Evolutionary conservation across 129 eudicot species (phyloP), one percentile per base, ranked within the genome.

Genomic region (Artemisia tridentata): DNA sequence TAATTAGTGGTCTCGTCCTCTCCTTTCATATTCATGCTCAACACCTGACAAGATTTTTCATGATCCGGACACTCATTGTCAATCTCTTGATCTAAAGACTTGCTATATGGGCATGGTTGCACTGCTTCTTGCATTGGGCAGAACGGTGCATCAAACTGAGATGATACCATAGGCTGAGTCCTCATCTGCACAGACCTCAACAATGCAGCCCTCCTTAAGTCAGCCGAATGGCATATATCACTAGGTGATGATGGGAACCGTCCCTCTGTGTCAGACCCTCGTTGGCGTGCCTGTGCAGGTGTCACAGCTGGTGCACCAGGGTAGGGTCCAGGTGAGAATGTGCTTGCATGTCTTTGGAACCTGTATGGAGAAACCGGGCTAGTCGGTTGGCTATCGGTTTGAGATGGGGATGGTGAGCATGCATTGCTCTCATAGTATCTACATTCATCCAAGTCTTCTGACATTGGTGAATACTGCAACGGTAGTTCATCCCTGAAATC

Each of bases 221-320:
- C 98, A 7, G 97, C 97, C 0, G 98, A 85, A 87, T 93, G 98
- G 80, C 98, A 93, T 73, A 89, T 89, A 69, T 89, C 98, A 65
- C 97, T 93, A 6, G 97, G 98, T 10, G 97, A 89, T 16, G 98
- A 89, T 16, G 97, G 98, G 71, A 93, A 93, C 27, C 96, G 84
- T 13, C 96, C 92, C 80, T 92, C 95, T 15, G 88, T 67, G 41
- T 92, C 98, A 3, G 90, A 82, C 65, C 85, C 88, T 12, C 96
- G 85, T 71, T 89, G 96, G 8, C 95, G 95, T 45, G 91, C 77
- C 68, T 75, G 91, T 75, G 91, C 65, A 10, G 84, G 61, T 23
- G 91, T n/a, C 50, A 56, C 27, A 7, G 81, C 60, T 60, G 82
- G 80, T 67, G 73, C 34, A 34, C 72, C 67, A 27, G 76, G 79